These are phyloP conservation scores for Xylaria sp. DNA, from an alignment of 2,329 filamentous ascomycete genomes.

Conservation along the genomic window DNA sequence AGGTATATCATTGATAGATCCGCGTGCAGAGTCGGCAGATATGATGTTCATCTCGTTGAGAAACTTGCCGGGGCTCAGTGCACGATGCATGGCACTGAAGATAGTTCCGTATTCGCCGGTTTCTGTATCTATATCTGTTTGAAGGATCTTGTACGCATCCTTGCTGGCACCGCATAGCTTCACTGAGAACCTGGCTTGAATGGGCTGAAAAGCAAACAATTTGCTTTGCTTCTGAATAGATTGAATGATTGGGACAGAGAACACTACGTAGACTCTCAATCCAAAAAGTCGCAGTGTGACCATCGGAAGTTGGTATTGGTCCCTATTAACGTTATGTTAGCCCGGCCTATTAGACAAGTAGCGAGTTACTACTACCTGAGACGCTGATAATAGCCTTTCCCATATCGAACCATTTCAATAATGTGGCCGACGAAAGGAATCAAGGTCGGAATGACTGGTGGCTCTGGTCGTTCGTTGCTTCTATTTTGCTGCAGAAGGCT, in stretches of 20 bases:
- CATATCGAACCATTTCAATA: background rate
- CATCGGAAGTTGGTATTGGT: conserved; percentile 1
- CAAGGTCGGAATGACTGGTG: background rate
- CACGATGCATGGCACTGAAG: background rate
- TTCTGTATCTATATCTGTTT: background rate
- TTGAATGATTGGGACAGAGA: conserved; percentile 8
- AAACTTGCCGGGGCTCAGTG: background rate
- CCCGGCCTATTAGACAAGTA: background rate
- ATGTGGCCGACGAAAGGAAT: conserved; percentile 6
- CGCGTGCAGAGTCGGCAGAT: background rate
- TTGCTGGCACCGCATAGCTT: conserved; percentile 7
- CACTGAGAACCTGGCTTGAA: conserved; percentile 7
- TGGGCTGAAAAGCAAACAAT: conserved; percentile 6
- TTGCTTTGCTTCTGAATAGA: conserved; percentile 12
- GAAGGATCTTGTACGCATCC: conserved; percentile 6
- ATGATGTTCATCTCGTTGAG: background rate
- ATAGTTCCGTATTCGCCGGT: background rate
- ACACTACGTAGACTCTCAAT: conserved; percentile 6
- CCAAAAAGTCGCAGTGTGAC: conserved; percentile 6
- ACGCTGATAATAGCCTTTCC: conserved; percentile 3
- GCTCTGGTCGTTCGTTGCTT: background rate
- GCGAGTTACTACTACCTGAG: background rate
- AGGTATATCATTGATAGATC: conserved; percentile 4
- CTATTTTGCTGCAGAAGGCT: background rate
- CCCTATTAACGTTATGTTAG: background rate